A percentile compares a stretch with the other conserved stretches of the same genome.
These are phyloP conservation scores for Eucalyptus melliodora DNA, from an alignment of 345 rosid genomes.

Conservation along the genomic window DNA sequence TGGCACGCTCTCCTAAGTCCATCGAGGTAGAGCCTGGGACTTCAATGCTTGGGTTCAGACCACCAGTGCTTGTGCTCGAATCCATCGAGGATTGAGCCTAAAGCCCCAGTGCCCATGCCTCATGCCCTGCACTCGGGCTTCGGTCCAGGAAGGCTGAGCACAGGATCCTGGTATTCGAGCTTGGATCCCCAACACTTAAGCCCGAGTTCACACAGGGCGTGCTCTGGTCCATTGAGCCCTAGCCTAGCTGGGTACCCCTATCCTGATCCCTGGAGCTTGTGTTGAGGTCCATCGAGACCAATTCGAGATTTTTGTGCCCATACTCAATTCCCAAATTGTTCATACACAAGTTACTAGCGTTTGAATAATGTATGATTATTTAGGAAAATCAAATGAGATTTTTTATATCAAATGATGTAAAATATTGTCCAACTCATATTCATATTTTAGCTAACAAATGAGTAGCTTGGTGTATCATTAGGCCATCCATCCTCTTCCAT, in stretches of 20 bases:
- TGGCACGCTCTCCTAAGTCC: too few relatives aligned
- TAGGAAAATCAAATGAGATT: too few relatives aligned
- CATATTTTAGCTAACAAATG: too few relatives aligned
- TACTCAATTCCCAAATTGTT: accelerated
- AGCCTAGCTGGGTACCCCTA: neutral
- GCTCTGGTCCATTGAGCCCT: accelerated
- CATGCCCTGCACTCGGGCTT: accelerated
- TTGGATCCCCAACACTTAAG: too few relatives aligned
- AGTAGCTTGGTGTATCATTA: too few relatives aligned
- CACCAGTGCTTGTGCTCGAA: too few relatives aligned
- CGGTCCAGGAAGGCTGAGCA: accelerated
- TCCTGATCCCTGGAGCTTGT: accelerated
- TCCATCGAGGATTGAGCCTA: accelerated
- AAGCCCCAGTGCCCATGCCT: too few relatives aligned
- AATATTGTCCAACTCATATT: too few relatives aligned
- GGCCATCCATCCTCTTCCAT: too few relatives aligned
- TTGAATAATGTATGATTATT: too few relatives aligned
- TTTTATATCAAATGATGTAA: too few relatives aligned
- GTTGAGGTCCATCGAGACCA: neutral
- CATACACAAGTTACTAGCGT: too few relatives aligned
- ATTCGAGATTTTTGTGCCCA: accelerated
- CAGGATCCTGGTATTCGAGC: accelerated
- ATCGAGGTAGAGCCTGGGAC: accelerated
- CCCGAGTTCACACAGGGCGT: accelerated
- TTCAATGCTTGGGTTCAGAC: accelerated